These are phyloP conservation scores for Naganishia onofrii DNA, from an alignment of 768 basidiomycete species.

Conservation along the genomic window DNA sequence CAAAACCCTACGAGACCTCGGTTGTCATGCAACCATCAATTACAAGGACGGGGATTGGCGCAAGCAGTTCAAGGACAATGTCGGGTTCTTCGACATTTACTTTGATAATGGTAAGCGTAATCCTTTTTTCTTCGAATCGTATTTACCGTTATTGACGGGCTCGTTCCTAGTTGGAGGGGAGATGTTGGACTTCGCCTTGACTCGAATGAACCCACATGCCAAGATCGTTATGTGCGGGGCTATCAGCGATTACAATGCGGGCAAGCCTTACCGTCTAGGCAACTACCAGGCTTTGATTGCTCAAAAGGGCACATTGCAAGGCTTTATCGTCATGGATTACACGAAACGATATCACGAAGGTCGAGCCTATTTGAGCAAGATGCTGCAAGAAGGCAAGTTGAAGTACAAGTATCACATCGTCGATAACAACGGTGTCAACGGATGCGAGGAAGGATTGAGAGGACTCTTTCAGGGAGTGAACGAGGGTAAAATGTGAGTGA, in stretches of 20 bases:
- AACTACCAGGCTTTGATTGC: conserved; percentile 68
- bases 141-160: background rate
- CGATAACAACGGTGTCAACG: conserved; percentile 26
- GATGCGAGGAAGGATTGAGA: conserved; percentile 26
- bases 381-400: conserved; percentile 41
- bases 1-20: conserved; percentile 76
- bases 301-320: conserved; percentile 74
- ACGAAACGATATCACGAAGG: conserved; percentile 46
- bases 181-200: conserved; percentile 73
- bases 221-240: conserved; percentile 80
- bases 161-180: conserved; percentile 62
- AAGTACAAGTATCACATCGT: conserved; percentile 44
- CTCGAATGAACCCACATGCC: conserved; percentile 71
- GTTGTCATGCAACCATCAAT: conserved; percentile 77
- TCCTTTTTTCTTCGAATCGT: background rate
- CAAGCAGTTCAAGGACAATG: conserved; percentile 65
- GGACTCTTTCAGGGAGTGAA: conserved; percentile 28
- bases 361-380: conserved; percentile 40
- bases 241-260: conserved; percentile 67
- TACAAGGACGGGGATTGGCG: conserved; percentile 77
- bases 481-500: conserved; percentile 30
- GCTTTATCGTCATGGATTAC: conserved; percentile 84
- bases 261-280: conserved; percentile 53
- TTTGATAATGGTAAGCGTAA: conserved; percentile 48
- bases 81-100: conserved; percentile 56